A percentile compares a stretch with the other conserved stretches of the same genome.
Evolutionary conservation across 306 rosid genomes (phyloP).

Genomic region (Fragaria vesca): DNA sequence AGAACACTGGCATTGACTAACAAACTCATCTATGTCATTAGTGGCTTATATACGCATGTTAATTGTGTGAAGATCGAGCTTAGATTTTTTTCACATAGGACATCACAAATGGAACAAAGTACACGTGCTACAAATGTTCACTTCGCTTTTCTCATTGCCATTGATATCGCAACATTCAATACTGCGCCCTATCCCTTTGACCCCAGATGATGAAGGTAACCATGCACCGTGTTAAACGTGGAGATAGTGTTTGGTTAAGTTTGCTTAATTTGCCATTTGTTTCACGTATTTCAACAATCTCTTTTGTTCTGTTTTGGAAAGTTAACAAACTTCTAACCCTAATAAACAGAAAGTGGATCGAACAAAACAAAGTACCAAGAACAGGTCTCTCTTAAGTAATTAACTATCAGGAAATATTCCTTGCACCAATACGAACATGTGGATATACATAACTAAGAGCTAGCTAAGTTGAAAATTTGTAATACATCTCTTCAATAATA

Average conservation of each 20-base stretch:
- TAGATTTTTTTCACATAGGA: not conserved
- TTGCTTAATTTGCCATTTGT: not conserved
- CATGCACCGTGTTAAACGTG: not conserved
- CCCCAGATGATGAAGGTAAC: not conserved
- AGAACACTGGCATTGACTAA: not conserved
- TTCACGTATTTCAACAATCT: not conserved
- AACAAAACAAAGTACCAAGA: not conserved
- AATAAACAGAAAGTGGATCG: not conserved
- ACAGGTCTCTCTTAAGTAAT: not conserved
- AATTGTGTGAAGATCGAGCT: too few species aligned
- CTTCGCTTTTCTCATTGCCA: not conserved
- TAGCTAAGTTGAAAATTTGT: not conserved
- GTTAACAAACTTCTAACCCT: not conserved
- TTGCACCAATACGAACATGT: not conserved
- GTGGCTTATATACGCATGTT: not conserved
- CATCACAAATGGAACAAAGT: not conserved
- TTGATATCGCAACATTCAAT: not conserved
- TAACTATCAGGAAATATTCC: not conserved
- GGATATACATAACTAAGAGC: not conserved
- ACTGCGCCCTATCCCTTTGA: not conserved
- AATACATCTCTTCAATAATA: not conserved
- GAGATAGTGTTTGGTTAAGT: not conserved
- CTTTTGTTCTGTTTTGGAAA: constrained; percentile 11
- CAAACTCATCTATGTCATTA: not conserved
- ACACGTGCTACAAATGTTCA: not conserved